These are phyloP conservation scores for Bipolaris cookei DNA, from an alignment of 2,329 filamentous ascomycete species.

Conservation along the genomic window DNA sequence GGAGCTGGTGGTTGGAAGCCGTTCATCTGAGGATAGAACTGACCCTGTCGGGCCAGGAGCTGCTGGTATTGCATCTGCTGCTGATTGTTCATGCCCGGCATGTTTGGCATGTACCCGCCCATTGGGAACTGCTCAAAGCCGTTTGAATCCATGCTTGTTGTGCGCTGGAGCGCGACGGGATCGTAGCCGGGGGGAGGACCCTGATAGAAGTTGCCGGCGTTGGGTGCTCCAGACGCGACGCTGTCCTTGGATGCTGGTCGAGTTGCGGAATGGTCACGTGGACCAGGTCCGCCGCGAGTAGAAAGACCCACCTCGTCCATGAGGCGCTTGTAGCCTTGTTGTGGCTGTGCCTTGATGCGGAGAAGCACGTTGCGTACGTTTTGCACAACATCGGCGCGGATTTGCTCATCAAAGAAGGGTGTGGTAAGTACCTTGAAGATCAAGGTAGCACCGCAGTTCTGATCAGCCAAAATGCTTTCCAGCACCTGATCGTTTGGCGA, in stretches of 20 bases:
- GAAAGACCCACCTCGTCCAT: conserved; percentile 98
- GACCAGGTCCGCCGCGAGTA: conserved; percentile 53
- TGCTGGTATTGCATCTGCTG: conserved; percentile 65
- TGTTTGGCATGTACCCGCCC: conserved; percentile 48
- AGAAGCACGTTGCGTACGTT: conserved; percentile 89
- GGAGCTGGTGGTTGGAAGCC: conserved; percentile 50
- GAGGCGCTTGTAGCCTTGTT: conserved; percentile 94
- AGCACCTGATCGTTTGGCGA: conserved; percentile 83
- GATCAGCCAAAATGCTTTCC: conserved; percentile 89
- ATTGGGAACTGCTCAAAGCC: conserved; percentile 55
- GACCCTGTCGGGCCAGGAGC: conserved; percentile 58
- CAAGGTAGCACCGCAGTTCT: conserved; percentile 88
- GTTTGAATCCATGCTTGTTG: conserved; percentile 58
- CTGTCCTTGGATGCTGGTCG: conserved; percentile 49
- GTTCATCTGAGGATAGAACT: conserved; percentile 56
- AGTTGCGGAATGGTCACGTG: conserved; percentile 47
- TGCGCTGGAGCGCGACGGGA: conserved; percentile 53
- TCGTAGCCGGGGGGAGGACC: conserved; percentile 50
- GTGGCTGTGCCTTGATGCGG: conserved; percentile 89
- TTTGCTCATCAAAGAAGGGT: conserved; percentile 93
- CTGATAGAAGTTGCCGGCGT: conserved; percentile 47
- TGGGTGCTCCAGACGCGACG: conserved; percentile 34
- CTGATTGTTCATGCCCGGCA: conserved; percentile 52
- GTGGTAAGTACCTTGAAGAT: conserved; percentile 99
- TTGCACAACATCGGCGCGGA: conserved; percentile 85